Evolutionary conservation across 2,329 filamentous ascomycete genomes (phyloP).

Genomic region (Aspergillus uvarum): DNA sequence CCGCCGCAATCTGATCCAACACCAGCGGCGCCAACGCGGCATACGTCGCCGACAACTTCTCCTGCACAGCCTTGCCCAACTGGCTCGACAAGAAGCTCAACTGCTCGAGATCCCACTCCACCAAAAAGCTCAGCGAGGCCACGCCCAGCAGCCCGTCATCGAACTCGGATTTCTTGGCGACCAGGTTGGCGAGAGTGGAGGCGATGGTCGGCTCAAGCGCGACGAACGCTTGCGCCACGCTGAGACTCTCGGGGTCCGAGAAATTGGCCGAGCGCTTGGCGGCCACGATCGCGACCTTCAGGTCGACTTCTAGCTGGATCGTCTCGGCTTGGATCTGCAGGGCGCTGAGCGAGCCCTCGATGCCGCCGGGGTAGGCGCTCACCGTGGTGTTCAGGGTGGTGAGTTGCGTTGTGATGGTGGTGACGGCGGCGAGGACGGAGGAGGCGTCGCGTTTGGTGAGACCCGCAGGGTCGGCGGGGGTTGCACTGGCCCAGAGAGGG

Average conservation of each 20-base stretch:
- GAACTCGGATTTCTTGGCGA: slow-evolving; percentile 20
- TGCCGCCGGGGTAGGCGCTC: slow-evolving; percentile 16
- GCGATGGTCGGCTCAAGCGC: slow-evolving; percentile 20
- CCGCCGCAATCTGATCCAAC: slow-evolving; percentile 14
- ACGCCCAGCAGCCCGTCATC: slow-evolving; percentile 19
- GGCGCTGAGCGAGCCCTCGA: slow-evolving; percentile 14
- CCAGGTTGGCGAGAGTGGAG: slow-evolving; percentile 19
- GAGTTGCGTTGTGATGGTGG: slow-evolving; percentile 13
- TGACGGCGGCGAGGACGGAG: slow-evolving; percentile 17
- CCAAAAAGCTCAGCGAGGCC: slow-evolving; percentile 17
- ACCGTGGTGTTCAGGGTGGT: slow-evolving; percentile 19
- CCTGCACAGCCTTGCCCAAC: slow-evolving; percentile 15
- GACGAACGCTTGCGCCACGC: slow-evolving; percentile 16
- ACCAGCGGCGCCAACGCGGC: slow-evolving; percentile 17
- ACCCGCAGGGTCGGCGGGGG: background rate
- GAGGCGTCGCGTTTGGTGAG: slow-evolving; percentile 17
- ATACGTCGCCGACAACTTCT: slow-evolving; percentile 18
- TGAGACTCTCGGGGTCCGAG: slow-evolving; percentile 15
- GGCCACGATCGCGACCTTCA: slow-evolving; percentile 9
- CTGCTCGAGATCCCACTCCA: slow-evolving; percentile 17
- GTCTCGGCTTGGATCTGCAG: slow-evolving; percentile 20
- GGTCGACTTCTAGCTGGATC: slow-evolving; percentile 10
- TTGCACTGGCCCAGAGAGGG: slow-evolving; percentile 7
- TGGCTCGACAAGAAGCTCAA: slow-evolving; percentile 14
- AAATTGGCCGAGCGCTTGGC: slow-evolving; percentile 18